Conservation (phyloP, 1,284 basidiomycete species). For the Anthracocystis walkeri region DNA sequence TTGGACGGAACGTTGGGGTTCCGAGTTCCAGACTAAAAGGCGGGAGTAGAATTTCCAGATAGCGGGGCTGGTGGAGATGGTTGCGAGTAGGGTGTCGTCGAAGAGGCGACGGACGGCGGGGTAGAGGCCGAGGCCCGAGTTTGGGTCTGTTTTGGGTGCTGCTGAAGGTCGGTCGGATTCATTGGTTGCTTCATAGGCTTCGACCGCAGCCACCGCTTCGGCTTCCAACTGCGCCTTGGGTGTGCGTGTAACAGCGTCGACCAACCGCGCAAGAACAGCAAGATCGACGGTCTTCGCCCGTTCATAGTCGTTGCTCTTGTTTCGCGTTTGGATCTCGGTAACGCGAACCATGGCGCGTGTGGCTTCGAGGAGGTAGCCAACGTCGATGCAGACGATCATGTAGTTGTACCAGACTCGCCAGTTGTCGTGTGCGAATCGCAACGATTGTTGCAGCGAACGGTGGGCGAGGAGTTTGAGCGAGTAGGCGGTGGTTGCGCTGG, state of each 20-base stretch:
- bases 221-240: constrained; percentile 26
- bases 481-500: constrained; percentile 65
- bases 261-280: constrained; percentile 86
- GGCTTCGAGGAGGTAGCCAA: constrained; percentile 90
- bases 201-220: constrained; percentile 22
- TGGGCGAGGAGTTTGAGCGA: constrained; percentile 86
- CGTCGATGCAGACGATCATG: constrained; percentile 92
- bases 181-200: constrained; percentile 35
- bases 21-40: constrained; percentile 53
- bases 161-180: not conserved
- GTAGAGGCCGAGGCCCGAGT: constrained; percentile 78
- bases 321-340: constrained; percentile 78
- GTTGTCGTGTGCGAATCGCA: constrained; percentile 85
- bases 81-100: constrained; percentile 81
- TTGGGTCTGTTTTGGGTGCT: constrained; percentile 70
- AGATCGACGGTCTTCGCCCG: constrained; percentile 78
- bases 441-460: constrained; percentile 90
- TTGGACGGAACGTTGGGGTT: constrained; percentile 33
- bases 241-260: constrained; percentile 81
- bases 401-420: constrained; percentile 99
- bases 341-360: constrained; percentile 84
- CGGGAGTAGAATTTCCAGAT: constrained; percentile 62
- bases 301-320: constrained; percentile 69
- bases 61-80: constrained; percentile 74
- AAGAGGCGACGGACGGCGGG: constrained; percentile 78